Evolutionary conservation across 192 early-diverging fungal species (phyloP).

Genomic region (Neocallimastix lanati): DNA sequence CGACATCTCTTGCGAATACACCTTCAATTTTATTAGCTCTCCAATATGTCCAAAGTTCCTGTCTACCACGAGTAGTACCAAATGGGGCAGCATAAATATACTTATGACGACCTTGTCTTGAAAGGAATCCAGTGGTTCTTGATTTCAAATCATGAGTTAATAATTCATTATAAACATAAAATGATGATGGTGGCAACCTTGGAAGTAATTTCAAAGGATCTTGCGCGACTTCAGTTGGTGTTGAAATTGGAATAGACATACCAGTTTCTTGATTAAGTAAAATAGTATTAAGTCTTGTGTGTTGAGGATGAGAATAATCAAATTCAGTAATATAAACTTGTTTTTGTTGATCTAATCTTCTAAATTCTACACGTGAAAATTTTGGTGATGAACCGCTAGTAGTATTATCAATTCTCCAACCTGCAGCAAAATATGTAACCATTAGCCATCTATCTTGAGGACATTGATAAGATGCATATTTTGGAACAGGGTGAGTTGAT

Average conservation of each 20-base stretch:
- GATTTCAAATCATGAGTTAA: background rate
- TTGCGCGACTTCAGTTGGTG: background rate
- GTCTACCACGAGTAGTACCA: conserved; percentile 9
- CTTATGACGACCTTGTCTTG: background rate
- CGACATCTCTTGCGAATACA: conserved; percentile 18
- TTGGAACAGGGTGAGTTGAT: background rate
- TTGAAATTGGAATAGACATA: conserved; percentile 5
- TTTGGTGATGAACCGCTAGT: conserved; percentile 3
- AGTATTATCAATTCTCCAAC: conserved; percentile 1
- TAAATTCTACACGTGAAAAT: conserved; percentile 8
- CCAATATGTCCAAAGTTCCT: conserved; percentile 19
- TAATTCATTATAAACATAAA: background rate
- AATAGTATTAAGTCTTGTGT: conserved; percentile 7
- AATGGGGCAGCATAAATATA: conserved; percentile 1
- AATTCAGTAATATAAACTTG: conserved; percentile 4
- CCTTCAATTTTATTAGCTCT: conserved; percentile 14
- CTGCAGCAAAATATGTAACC: conserved; percentile 5
- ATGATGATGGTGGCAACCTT: background rate
- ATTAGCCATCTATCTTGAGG: background rate
- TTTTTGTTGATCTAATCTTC: background rate
- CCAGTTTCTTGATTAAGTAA: background rate
- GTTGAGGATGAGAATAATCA: conserved; percentile 25
- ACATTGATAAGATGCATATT: background rate
- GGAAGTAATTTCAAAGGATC: background rate
- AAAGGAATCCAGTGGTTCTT: background rate